Base-by-base conservation (phyloP, 208 protist genomes). In the Trypanosoma mega region DNA sequence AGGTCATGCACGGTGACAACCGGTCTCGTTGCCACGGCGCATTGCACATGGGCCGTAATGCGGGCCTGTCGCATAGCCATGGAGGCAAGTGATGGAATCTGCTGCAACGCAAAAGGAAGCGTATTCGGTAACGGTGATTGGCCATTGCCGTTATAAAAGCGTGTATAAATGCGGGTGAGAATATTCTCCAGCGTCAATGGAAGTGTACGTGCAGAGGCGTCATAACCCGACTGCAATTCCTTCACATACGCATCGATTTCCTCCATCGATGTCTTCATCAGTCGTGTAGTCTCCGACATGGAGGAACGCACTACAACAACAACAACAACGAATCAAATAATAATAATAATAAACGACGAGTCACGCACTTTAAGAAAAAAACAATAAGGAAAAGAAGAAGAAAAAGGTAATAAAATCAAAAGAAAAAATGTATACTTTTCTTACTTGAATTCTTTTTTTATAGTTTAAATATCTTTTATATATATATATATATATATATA, bases 1-100 rank as follows among this genome's bases (percentile, higher is more conserved):
- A 95, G 59, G n/a, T 95, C 89, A 64, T 80, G 68, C n/a, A 95
- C 11, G 4, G 89, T 95, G 11, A 90, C 81, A 1, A 95, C 72
- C 18, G 85, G 75, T 3, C 83, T 77, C 0, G 83, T 91, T 20
- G 72, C 74, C 45, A 93, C 72, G 14, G 82, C 80, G 5, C 68
- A 58, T 30, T 83, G 59, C 12, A 95, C 62, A 5, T 68, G 51
- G 9, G 69, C 54, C 26, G 81, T 88, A 0, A 93, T 48, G 1
- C 81, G 73, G 39, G 68, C 50, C 61, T 95, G 80, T 21, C 76
- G 24, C 6, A 66, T 37, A 12, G 85, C 79, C 5, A 90, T 41
- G 9, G 49, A 50, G 23, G 63, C 60, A 26, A 94, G 60, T 0
- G 73, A 65, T 14, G 84, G 87, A 8, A 94, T 54, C 14, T 82